phyloP scores from a whole-genome alignment of 2,329 filamentous ascomycete species.

The Lasiodiplodia citricola region DNA sequence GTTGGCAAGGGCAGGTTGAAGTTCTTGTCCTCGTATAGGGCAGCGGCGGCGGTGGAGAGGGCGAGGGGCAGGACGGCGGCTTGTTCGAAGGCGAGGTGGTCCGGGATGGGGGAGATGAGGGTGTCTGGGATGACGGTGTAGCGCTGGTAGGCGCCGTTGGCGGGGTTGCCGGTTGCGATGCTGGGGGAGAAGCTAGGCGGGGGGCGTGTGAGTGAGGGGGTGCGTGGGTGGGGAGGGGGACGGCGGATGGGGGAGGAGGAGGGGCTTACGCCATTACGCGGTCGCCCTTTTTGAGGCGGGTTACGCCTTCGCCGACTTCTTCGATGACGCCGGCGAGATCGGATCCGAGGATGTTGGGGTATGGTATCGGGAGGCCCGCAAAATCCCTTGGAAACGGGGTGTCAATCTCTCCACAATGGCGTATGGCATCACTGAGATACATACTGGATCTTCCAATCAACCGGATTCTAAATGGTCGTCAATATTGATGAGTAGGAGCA shows the following conservation, averaged over 20 bases:
- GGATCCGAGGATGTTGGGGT: slow-evolving; percentile 42
- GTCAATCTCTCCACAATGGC: neutral
- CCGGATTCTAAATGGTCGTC: neutral
- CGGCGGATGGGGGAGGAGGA: too few species aligned
- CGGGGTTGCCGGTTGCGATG: slow-evolving; percentile 35
- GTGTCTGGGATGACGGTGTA: slow-evolving; percentile 40
- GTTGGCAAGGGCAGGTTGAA: slow-evolving; percentile 47
- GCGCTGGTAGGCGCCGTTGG: slow-evolving; percentile 39
- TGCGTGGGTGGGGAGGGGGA: too few species aligned
- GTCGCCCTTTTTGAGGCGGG: slow-evolving; percentile 10
- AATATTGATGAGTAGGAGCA: neutral
- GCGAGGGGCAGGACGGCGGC: slow-evolving; percentile 52
- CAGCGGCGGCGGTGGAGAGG: slow-evolving; percentile 50
- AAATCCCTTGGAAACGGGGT: neutral
- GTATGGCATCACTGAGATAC: rapidly evolving
- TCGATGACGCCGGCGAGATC: slow-evolving; percentile 46
- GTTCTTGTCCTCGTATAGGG: slow-evolving; percentile 47
- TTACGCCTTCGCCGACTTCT: slow-evolving; percentile 37
- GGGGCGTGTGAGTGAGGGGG: neutral
- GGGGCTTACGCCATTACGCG: slow-evolving; percentile 11
- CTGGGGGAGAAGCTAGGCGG: slow-evolving; percentile 19
- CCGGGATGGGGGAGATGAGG: slow-evolving; percentile 47
- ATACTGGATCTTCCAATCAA: slow-evolving; percentile 21
- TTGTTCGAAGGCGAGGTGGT: slow-evolving; percentile 42
- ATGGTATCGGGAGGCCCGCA: slow-evolving; percentile 25